These are phyloP conservation scores for Piper longum DNA, from an alignment of 164 flowering plant species.

Conservation along the genomic window DNA sequence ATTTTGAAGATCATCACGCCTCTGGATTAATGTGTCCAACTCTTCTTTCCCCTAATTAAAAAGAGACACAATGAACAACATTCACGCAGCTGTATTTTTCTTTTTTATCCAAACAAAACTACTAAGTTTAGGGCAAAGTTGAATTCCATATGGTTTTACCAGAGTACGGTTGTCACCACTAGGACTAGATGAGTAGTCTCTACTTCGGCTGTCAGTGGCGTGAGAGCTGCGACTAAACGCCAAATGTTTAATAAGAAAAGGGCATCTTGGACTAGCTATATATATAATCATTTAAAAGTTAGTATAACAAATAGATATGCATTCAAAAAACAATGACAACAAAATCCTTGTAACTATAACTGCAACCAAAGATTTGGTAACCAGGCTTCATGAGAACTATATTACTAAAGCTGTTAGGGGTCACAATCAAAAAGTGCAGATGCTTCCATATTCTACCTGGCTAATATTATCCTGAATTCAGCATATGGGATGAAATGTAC, in stretches of 20 bases:
- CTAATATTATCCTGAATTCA: too few species aligned
- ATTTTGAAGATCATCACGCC: slow-evolving; percentile 48
- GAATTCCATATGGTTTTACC: slow-evolving; percentile 19
- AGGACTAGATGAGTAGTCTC: slow-evolving; percentile 42
- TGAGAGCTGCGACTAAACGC: slow-evolving; percentile 25
- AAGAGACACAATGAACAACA: neutral
- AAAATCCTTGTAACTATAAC: too few species aligned
- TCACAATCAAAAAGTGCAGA: too few species aligned
- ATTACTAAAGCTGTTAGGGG: too few species aligned
- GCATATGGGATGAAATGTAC: too few species aligned
- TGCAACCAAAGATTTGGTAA: too few species aligned
- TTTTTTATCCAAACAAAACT: neutral
- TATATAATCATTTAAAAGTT: too few species aligned
- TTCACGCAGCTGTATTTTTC: neutral
- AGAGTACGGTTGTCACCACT: slow-evolving; percentile 30
- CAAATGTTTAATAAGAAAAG: neutral
- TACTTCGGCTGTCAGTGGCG: slow-evolving; percentile 22
- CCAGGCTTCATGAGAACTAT: too few species aligned
- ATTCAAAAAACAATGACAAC: too few species aligned
- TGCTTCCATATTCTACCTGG: too few species aligned
- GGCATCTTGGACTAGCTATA: neutral
- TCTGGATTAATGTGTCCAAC: slow-evolving; percentile 35
- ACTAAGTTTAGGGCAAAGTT: neutral
- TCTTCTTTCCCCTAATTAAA: slow-evolving; percentile 34
- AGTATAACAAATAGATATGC: too few species aligned